Conservation (phyloP, 1,284 basidiomycete genomes). For the Rhodotorula sp. region DNA sequence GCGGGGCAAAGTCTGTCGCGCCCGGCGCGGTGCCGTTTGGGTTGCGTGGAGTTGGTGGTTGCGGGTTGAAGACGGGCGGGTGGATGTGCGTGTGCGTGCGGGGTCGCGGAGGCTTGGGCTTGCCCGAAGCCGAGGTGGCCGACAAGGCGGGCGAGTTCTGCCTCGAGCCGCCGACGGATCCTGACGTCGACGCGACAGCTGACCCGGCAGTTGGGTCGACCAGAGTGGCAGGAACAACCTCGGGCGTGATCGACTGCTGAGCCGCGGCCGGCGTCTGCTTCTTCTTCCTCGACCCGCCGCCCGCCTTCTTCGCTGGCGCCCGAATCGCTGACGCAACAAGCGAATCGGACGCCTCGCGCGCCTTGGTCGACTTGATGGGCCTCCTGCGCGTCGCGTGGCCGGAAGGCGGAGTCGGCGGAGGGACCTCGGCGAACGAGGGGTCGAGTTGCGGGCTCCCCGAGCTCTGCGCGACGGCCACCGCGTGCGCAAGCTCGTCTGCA, state of each 20-base stretch:
- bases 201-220: not conserved
- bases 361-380: no score
- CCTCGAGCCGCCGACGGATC: not conserved
- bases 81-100: slow-evolving; percentile 19
- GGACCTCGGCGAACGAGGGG: not conserved
- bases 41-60: slow-evolving; percentile 27
- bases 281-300: slow-evolving; percentile 1
- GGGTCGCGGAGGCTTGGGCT: slow-evolving; percentile 11
- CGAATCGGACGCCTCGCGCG: not conserved
- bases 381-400: no score
- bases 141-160: not conserved
- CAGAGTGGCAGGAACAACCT: not conserved
- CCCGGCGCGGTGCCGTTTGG: slow-evolving; percentile 33
- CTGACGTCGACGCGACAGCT: not conserved
- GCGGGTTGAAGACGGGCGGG: slow-evolving; percentile 25
- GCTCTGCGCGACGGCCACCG: not conserved
- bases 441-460: not conserved
- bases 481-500: not conserved
- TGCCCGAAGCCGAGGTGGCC: not conserved
- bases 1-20: slow-evolving; percentile 29
- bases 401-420: no score
- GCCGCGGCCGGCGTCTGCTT: not conserved
- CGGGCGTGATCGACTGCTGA: not conserved
- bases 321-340: not conserved
- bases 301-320: slow-evolving; percentile 3